Conservation (phyloP, 139 green algal species). For the Chlorella sp. region DNA sequence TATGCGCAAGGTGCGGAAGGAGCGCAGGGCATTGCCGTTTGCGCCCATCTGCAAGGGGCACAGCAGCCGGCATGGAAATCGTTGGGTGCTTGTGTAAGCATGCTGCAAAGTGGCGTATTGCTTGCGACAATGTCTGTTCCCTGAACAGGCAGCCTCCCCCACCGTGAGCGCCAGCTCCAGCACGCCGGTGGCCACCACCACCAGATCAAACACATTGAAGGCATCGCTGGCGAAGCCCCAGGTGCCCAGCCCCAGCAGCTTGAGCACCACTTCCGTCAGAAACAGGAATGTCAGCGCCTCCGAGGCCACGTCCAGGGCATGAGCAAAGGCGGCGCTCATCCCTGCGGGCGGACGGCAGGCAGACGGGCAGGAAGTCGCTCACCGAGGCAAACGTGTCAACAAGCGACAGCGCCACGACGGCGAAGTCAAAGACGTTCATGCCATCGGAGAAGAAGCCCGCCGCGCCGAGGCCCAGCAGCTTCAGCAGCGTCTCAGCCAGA, state of each 20-base stretch:
- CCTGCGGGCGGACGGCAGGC: conserved; percentile 11
- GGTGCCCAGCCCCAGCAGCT: conserved; percentile 71
- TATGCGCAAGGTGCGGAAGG: conserved; percentile 53
- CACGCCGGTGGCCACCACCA: conserved; percentile 64
- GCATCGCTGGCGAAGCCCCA: conserved; percentile 66
- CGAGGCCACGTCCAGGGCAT: conserved; percentile 55
- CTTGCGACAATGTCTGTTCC: too few species aligned
- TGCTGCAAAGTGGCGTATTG: too few species aligned
- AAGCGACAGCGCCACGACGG: conserved; percentile 64
- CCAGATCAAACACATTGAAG: conserved; percentile 84
- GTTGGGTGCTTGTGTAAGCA: too few species aligned
- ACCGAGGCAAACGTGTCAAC: conserved; percentile 54
- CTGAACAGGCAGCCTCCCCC: neutral
- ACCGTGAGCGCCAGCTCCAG: conserved; percentile 53
- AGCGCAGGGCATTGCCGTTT: conserved; percentile 20
- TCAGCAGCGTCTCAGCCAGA: conserved; percentile 68
- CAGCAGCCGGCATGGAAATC: too few species aligned
- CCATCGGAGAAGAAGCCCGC: conserved; percentile 66
- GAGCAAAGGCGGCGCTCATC: conserved; percentile 31
- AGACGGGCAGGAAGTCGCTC: neutral
- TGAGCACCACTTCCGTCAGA: conserved; percentile 68
- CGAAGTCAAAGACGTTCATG: conserved; percentile 80
- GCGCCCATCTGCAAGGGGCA: conserved; percentile 5
- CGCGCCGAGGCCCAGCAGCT: conserved; percentile 70
- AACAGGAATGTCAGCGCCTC: conserved; percentile 75